Conservation (phyloP, 1,284 basidiomycete species). For the Agroathelia rolfsii region DNA sequence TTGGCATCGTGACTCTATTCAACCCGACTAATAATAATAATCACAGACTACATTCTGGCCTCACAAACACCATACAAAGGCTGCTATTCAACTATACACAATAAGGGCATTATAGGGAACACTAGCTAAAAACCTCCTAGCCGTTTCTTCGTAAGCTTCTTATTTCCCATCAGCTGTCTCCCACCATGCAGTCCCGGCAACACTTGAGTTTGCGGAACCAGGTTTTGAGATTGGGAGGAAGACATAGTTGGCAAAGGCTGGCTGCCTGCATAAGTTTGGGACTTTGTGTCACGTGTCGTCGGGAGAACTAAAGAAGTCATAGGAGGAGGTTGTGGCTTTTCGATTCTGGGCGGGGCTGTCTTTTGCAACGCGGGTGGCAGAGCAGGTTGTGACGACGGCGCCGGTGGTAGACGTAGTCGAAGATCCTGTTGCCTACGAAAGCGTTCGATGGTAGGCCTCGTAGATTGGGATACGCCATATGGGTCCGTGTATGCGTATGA, state of each 20-base stretch:
- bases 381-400: no score
- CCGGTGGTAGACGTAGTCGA: no score
- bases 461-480: slow-evolving; percentile 33
- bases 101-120: no score
- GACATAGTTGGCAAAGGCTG: slow-evolving; percentile 2
- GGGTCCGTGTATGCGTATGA: slow-evolving; percentile 45
- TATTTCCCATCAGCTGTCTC: slow-evolving; percentile 37
- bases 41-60: no score
- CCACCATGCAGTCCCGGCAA: slow-evolving; percentile 66
- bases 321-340: slow-evolving; percentile 11
- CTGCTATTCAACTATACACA: no score
- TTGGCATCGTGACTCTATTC: no score
- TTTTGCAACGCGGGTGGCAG: slow-evolving; percentile 3
- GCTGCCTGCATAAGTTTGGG: slow-evolving; percentile 9
- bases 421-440: no score
- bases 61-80: no score
- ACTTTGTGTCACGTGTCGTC: slow-evolving; percentile 9
- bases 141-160: slow-evolving; percentile 58
- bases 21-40: no score
- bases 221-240: slow-evolving; percentile 30
- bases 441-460: no score
- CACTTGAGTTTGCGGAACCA: slow-evolving; percentile 55
- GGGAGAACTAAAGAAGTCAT: slow-evolving; percentile 5
- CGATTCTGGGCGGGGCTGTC: slow-evolving; percentile 2
- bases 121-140: slow-evolving; percentile 63